Evolutionary conservation across 2,329 filamentous ascomycete species (phyloP), one percentile per base, ranked within the genome.

Genomic region (Aspergillus pseudoviridinutans): DNA sequence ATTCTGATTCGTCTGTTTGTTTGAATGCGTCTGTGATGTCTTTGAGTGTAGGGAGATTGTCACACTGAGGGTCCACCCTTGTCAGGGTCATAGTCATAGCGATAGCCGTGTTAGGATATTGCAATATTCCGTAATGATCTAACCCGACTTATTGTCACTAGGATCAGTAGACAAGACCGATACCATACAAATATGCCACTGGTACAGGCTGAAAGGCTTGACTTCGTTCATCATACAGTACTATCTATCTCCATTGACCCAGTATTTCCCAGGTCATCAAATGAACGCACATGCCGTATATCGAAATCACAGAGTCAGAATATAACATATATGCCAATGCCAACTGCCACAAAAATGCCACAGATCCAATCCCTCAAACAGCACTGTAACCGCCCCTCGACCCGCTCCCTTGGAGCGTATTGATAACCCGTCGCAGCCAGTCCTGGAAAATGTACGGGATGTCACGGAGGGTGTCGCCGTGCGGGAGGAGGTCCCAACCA

Each of bases 331-430:
- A 9, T 35, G 32, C 32, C 32, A 38, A 35, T 14, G 14, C 28
- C 28, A 29, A 32, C 29, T 14, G 29, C 29, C 29, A 24, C 29
- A 35, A 49, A 50, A 27, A 17, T 24, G 20, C 3, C 4, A 46
- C 12, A 53, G 47, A 46, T 20, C n/a, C 10, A 28, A 27, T 20
- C 24, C 4, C 41, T 80, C 79, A 96, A 64, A 99, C 93, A 49
- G 94, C 94, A 69, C 91, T 96, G 77, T 99, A 99, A 2, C 94
- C 94, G 49, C 93, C 93, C 68, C 94, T 86, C 58, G 87, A 89
- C 7, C 91, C 90, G 47, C 87, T 84, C 1, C 91, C 91, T 74
- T 96, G 91, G 9, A 97, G 81, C 0, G 91, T 92, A 70, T 89
- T 92, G 50, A 94, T 79, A 22, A 96, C 87, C 64, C 87, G 84